A percentile compares a stretch with the other conserved stretches of the same genome.
Evolutionary conservation across 2,329 filamentous ascomycete species (phyloP).

Genomic region (Talaromyces sp.): DNA sequence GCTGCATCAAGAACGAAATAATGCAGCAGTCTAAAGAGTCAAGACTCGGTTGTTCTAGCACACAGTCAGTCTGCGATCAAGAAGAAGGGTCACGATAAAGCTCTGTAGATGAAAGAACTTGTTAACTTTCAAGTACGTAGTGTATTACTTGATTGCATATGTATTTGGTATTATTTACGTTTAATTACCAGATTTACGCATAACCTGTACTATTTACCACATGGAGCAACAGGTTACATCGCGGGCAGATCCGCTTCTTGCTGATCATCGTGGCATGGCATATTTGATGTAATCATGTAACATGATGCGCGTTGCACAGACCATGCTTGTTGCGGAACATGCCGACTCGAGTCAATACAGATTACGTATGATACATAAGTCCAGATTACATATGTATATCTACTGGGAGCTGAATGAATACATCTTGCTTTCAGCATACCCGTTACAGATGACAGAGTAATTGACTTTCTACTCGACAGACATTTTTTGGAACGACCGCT

Average conservation of each 20-base stretch:
- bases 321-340: background rate
- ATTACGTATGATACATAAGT: no score
- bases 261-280: constrained; percentile 6
- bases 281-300: constrained; percentile 1
- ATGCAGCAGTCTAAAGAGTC: no score
- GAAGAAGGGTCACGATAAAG: no score
- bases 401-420: background rate
- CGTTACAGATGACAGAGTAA: no score
- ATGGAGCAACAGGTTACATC: background rate
- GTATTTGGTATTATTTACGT: no score
- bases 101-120: no score
- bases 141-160: background rate
- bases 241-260: background rate
- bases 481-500: background rate
- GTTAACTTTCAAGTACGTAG: no score
- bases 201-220: background rate
- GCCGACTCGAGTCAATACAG: background rate
- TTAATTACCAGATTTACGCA: background rate
- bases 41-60: background rate
- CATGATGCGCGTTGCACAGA: background rate
- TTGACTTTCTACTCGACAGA: no score
- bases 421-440: background rate
- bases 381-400: no score
- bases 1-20: no score
- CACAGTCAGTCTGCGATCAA: background rate